Conservation (phyloP, 2,329 filamentous ascomycete species). For the Raffaelea ambrosiae region DNA sequence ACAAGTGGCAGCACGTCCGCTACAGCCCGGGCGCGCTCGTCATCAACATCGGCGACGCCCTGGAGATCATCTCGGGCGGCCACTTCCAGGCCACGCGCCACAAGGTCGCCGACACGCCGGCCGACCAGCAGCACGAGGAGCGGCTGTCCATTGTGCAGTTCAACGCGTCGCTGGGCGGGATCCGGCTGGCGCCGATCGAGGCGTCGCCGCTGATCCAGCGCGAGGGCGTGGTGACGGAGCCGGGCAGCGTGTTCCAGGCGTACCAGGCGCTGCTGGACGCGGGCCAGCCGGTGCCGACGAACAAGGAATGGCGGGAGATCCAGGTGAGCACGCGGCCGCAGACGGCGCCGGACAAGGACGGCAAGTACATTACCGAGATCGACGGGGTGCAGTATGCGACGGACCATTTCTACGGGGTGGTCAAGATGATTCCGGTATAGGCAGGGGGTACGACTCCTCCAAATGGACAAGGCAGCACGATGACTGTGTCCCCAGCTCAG, state of each 20-base stretch:
- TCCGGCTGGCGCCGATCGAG: constrained; percentile 31
- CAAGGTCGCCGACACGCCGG: constrained; percentile 31
- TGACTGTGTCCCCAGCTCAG: too few species aligned
- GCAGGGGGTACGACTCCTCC: too few species aligned
- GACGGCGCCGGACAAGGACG: too few species aligned
- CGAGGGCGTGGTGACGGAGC: constrained; percentile 32
- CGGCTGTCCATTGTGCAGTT: constrained; percentile 33
- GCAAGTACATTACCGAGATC: too few species aligned
- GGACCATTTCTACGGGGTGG: too few species aligned
- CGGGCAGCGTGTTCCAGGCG: constrained; percentile 36
- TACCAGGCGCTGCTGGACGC: constrained; percentile 32
- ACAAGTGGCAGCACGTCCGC: constrained; percentile 37
- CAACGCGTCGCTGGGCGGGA: constrained; percentile 34
- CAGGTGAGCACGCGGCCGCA: too few species aligned
- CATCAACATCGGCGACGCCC: constrained; percentile 37
- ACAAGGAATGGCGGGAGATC: constrained; percentile 39
- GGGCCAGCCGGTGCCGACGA: constrained; percentile 30
- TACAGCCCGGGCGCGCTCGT: constrained; percentile 37
- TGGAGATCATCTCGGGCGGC: constrained; percentile 35
- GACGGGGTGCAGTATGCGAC: too few species aligned
- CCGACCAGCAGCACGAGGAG: constrained; percentile 28
- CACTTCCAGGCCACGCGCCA: constrained; percentile 37
- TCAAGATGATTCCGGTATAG: too few species aligned
- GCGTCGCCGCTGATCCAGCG: constrained; percentile 22
- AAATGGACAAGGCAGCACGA: too few species aligned